A percentile compares a stretch with the other conserved stretches of the same genome.
Conservation (phyloP, 768 basidiomycete species). For the Auriscalpium vulgare region DNA sequence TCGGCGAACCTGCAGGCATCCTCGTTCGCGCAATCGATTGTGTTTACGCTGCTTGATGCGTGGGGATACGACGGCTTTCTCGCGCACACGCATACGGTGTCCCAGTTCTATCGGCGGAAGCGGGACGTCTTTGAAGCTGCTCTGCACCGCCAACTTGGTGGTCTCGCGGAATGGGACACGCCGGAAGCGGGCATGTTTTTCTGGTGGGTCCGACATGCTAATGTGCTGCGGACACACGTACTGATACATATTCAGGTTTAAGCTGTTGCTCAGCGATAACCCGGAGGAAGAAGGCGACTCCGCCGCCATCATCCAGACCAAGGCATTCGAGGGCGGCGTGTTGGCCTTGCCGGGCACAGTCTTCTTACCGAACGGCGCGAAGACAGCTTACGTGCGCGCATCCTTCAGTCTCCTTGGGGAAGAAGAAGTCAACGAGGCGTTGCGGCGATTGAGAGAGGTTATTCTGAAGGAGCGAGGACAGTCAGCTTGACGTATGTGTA, state of each 20-base stretch:
- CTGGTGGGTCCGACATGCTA: constrained; percentile 42
- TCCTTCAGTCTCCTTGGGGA: constrained; percentile 66
- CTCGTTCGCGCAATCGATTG: constrained; percentile 57
- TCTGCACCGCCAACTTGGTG: constrained; percentile 68
- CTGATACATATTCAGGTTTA: constrained; percentile 44
- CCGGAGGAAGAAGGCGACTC: constrained; percentile 28
- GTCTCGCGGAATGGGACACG: constrained; percentile 61
- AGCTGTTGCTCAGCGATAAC: constrained; percentile 53
- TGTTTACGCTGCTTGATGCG: constrained; percentile 44
- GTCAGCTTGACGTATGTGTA: neutral
- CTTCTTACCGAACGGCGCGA: constrained; percentile 67
- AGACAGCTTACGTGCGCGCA: constrained; percentile 71
- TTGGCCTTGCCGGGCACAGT: constrained; percentile 84
- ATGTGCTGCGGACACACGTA: neutral
- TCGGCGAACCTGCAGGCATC: constrained; percentile 62
- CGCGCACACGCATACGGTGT: constrained; percentile 57
- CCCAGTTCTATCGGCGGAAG: constrained; percentile 67
- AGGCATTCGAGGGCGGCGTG: constrained; percentile 74
- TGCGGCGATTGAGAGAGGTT: constrained; percentile 44
- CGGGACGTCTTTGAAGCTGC: constrained; percentile 73
- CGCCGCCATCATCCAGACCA: constrained; percentile 58
- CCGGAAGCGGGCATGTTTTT: constrained; percentile 88
- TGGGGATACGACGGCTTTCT: constrained; percentile 79
- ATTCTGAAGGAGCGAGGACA: constrained; percentile 13
- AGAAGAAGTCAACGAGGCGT: constrained; percentile 66